Conservation (phyloP, 1,284 basidiomycete species). For the Ganoderma multipileum region DNA sequence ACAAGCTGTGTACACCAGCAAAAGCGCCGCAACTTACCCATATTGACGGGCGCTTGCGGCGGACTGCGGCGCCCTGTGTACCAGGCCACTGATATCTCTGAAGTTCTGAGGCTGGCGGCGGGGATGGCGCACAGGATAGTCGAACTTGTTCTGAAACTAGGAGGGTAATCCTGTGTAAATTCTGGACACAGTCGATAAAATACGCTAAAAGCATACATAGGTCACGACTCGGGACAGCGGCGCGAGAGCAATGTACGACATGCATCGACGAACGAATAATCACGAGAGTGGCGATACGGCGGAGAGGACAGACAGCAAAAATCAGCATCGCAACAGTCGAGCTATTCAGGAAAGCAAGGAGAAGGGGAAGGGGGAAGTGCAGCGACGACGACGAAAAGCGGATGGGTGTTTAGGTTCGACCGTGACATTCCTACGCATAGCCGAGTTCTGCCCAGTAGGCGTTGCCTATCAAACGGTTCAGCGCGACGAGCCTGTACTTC, state of each 20-base stretch:
- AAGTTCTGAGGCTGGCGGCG: too few relatives aligned
- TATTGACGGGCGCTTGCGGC: too few relatives aligned
- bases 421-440: background rate
- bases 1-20: too few relatives aligned
- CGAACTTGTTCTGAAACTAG: too few relatives aligned
- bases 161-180: too few relatives aligned
- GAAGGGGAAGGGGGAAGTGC: background rate
- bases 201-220: background rate
- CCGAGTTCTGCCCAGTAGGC: constrained; percentile 3
- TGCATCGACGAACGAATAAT: background rate
- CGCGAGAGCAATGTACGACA: constrained; percentile 6
- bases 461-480: background rate
- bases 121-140: too few relatives aligned
- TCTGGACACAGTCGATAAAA: background rate
- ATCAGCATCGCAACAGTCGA: background rate
- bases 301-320: background rate
- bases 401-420: background rate
- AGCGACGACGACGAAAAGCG: background rate
- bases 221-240: background rate
- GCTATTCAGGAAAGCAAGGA: background rate
- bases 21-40: too few relatives aligned
- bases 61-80: too few relatives aligned
- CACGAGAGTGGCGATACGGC: background rate
- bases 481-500: constrained; percentile 5
- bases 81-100: too few relatives aligned